Evolutionary conservation across 1,284 basidiomycete genomes (phyloP), one percentile per base, ranked within the genome.

Genomic region (Moesziomyces globuligerus): DNA sequence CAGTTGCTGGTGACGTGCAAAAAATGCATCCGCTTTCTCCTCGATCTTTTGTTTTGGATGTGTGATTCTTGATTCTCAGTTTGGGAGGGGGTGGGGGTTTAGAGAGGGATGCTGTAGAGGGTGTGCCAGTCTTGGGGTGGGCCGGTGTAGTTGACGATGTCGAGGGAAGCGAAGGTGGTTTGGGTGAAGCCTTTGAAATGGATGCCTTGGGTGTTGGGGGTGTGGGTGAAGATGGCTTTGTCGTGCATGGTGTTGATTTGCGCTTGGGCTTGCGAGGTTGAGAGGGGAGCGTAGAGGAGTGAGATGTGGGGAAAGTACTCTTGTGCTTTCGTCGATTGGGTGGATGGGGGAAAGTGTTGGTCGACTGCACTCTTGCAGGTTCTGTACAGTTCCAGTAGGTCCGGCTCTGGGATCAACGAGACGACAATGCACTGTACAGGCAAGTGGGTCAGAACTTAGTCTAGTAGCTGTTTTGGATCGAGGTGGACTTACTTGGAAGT

Each of bases 241-340:
- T 43, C 17, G 7, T 29, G 37, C 52, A 70, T 59, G 4, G 32
- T 15, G 13, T 48, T 15, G 47, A 71, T 71, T 18, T 60, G 61
- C 0, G 10, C 0, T 15, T 53, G 26, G 9, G 68, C 61, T 61
- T 71, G n/a, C 5, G 41, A 9, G 6, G 34, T 6, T 25, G 56
- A 18, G 25, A 65, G 40, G 8, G 37, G 38, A 7, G 68, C 44
- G 49, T 71, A 71, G 53, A 71, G 61, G 28, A 71, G 53, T 2
- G 68, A 71, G 42, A 65, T 48, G 61, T 71, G 67, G 0, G 68
- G 68, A 38, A 71, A 65, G 57, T 57, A 71, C 13, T n/a, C 23
- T 29, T 24, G 25, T 17, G 40, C n/a, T 24, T 41, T 18, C n/a
- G 21, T 9, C 52, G 11, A 6, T 11, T 8, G 8, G 57, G 45